A percentile compares a stretch with the other conserved stretches of the same genome.
These are phyloP conservation scores for Calonectria hawksworthii DNA, from an alignment of 2,329 filamentous ascomycete genomes.

Conservation along the genomic window DNA sequence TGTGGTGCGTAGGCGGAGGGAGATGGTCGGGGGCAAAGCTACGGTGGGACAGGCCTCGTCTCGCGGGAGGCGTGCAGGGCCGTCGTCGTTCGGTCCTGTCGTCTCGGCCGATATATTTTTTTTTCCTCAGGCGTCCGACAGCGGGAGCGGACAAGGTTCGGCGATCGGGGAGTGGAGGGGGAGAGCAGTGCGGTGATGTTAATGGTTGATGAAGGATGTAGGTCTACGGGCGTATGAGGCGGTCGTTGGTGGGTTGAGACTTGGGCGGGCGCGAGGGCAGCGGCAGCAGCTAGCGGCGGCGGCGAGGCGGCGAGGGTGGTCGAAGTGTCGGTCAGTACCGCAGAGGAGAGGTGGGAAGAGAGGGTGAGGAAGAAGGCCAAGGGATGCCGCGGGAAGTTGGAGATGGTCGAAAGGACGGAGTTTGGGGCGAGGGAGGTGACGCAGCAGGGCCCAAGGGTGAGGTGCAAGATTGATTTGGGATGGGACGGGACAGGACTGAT, in stretches of 20 bases:
- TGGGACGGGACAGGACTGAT: conserved; percentile 41
- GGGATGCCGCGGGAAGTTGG: conserved; percentile 25
- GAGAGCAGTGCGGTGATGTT: conserved; percentile 10
- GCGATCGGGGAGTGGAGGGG: conserved; percentile 15
- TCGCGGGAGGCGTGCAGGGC: conserved; percentile 29
- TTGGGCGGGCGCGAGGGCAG: conserved; percentile 28
- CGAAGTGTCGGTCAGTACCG: conserved; percentile 24
- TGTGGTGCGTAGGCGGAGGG: conserved; percentile 32
- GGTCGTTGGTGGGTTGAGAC: conserved; percentile 28
- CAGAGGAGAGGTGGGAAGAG: conserved; percentile 9
- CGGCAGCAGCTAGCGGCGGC: conserved; percentile 15
- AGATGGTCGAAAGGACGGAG: conserved; percentile 32
- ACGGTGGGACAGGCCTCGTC: conserved; percentile 38
- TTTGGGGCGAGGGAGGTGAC: conserved; percentile 38
- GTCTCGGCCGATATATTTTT: conserved; percentile 9
- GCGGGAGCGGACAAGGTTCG: conserved; percentile 8
- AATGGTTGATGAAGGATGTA: conserved; percentile 26
- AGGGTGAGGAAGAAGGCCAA: conserved; percentile 20
- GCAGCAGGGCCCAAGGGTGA: conserved; percentile 39
- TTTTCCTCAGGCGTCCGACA: conserved; percentile 1
- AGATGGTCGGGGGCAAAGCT: conserved; percentile 36
- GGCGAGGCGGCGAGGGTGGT: conserved; percentile 18
- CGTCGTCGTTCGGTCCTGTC: conserved; percentile 41
- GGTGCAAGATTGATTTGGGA: conserved; percentile 41
- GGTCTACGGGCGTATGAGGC: conserved; percentile 20